Evolutionary conservation across 2,329 filamentous ascomycete species (phyloP).

Genomic region (Monilinia fructigena): DNA sequence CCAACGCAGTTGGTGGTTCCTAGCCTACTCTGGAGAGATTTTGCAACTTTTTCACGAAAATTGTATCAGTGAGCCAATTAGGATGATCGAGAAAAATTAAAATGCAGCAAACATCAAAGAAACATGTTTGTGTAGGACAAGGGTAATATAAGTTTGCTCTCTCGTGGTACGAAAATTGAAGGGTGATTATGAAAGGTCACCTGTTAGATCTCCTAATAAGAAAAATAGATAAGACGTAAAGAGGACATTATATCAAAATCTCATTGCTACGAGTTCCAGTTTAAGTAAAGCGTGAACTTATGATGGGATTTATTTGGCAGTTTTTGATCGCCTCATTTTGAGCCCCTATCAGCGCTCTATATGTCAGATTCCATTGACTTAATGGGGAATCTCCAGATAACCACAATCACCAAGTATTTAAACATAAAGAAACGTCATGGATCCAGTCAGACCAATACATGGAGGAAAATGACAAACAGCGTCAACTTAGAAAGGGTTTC

Average conservation of each 20-base stretch:
- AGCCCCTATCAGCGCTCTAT: neutral
- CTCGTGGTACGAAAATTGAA: neutral
- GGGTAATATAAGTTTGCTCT: neutral
- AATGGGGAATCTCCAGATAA: neutral
- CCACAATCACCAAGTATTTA: neutral
- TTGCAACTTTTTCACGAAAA: neutral
- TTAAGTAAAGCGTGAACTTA: neutral
- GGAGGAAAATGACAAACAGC: neutral
- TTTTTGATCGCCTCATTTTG: neutral
- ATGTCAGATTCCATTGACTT: neutral
- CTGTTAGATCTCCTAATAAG: neutral
- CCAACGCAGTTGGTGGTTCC: neutral
- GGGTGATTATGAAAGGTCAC: neutral
- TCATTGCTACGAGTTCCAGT: neutral
- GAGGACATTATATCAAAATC: neutral
- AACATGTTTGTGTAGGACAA: constrained; percentile 10
- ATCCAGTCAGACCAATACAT: too few species aligned
- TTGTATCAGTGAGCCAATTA: neutral
- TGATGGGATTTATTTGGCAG: neutral
- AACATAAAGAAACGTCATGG: neutral
- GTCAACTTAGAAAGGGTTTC: neutral
- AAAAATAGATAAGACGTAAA: neutral
- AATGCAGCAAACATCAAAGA: neutral
- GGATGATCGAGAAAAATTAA: neutral
- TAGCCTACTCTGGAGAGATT: neutral